A percentile compares a stretch with the other conserved stretches of the same genome.
Conservation (phyloP, 805 yeast genomes). For the Candida incommunis region DNA sequence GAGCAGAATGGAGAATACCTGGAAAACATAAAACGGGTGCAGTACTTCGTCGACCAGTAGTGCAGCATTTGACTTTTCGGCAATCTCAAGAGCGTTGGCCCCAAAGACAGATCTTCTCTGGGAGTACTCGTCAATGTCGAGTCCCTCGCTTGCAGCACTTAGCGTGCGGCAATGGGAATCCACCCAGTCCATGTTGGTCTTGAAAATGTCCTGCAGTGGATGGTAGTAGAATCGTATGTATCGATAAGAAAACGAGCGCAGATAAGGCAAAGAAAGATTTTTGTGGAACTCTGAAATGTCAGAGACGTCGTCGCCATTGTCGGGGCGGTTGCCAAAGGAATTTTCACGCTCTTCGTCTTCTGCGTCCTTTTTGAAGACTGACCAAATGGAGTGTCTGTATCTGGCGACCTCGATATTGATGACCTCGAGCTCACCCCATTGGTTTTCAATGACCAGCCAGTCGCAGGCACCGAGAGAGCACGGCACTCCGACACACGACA, state of each 20-base stretch:
- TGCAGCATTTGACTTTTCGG: slow-evolving; percentile 51
- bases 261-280: slow-evolving; percentile 55
- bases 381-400: slow-evolving; percentile 60
- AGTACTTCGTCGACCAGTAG: slow-evolving; percentile 74
- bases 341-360: slow-evolving; percentile 1
- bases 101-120: slow-evolving; percentile 69
- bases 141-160: slow-evolving; percentile 41
- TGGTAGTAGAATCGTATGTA: slow-evolving; percentile 72
- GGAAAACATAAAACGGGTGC: slow-evolving; percentile 93
- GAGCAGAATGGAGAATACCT: slow-evolving; percentile 75
- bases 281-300: slow-evolving; percentile 19
- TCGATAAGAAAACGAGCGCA: slow-evolving; percentile 66
- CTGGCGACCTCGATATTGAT: slow-evolving; percentile 41
- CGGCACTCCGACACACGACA: slow-evolving; percentile 48
- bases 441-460: slow-evolving; percentile 90
- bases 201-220: slow-evolving; percentile 77
- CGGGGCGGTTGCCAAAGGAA: not conserved
- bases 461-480: slow-evolving; percentile 67
- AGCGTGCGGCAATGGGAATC: slow-evolving; percentile 63
- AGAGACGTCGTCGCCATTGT: not conserved
- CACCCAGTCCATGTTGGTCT: slow-evolving; percentile 75
- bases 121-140: slow-evolving; percentile 52
- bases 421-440: slow-evolving; percentile 70
- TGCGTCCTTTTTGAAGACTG: slow-evolving; percentile 32
- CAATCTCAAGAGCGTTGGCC: slow-evolving; percentile 56